Percentiles rank a stretch among this genome's conserved stretches.
Evolutionary conservation across 2,329 filamentous ascomycete genomes (phyloP).

Genomic region (Passalora sequoiae): DNA sequence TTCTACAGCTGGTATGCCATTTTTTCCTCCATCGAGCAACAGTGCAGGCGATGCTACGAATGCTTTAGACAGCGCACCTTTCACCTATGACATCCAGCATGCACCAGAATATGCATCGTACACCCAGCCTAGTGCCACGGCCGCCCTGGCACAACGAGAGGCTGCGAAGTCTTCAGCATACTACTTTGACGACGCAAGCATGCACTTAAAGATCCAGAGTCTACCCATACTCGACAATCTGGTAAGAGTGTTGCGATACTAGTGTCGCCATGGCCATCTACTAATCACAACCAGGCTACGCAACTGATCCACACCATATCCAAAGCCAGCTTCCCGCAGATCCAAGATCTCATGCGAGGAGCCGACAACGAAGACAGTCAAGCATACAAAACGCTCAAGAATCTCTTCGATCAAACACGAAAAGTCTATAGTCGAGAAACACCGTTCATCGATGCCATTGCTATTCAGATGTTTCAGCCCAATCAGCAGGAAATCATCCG

Average conservation of each 20-base stretch:
- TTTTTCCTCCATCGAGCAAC: conserved; percentile 15
- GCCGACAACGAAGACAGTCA: conserved; percentile 42
- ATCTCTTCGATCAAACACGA: conserved; percentile 59
- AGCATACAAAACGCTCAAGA: conserved; percentile 58
- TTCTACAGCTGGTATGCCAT: conserved; percentile 17
- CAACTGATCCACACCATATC: conserved; percentile 56
- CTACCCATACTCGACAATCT: conserved; percentile 58
- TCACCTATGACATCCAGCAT: conserved; percentile 11
- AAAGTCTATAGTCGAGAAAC: conserved; percentile 55
- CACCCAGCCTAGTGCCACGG: conserved; percentile 5
- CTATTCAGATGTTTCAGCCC: conserved; percentile 35
- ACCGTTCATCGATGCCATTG: conserved; percentile 46
- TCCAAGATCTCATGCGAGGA: conserved; percentile 52
- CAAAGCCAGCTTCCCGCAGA: conserved; percentile 53
- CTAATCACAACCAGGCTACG: conserved; percentile 43
- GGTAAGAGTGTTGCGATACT: conserved; percentile 39
- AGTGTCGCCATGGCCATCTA: neutral
- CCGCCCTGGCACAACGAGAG: conserved; percentile 11
- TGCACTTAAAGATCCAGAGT: conserved; percentile 53
- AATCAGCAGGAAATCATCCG: conserved; percentile 55
- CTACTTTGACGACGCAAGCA: conserved; percentile 39
- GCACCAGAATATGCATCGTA: conserved; percentile 17
- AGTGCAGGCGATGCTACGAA: conserved; percentile 9
- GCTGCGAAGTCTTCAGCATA: conserved; percentile 20
- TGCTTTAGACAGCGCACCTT: conserved; percentile 8